Base-by-base conservation (phyloP, 23 red algal genomes). In the Cyanidium caldarium region DNA sequence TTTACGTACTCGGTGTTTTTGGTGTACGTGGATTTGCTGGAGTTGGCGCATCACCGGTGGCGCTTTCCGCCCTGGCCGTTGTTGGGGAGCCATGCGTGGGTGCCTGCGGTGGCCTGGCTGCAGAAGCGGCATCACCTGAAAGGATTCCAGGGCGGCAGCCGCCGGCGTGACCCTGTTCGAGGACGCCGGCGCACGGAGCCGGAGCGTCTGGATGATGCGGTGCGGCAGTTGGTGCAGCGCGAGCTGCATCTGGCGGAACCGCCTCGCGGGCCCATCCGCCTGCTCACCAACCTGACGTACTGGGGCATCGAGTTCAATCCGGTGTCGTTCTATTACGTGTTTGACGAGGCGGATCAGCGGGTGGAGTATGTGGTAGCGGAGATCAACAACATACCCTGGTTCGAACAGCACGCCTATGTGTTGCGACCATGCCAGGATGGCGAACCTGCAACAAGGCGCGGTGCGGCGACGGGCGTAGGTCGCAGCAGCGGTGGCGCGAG, bases 301-400 rank as follows among this genome's bases (percentile, higher is more conserved):
- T 40, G 80, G 12, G 92, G 92, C 28, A 58, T 88, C 35, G 76
- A 69, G 69, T 98, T 98, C 75, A 98, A 98, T 44, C 92, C 92
- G 1, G 81, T 98, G 28, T 78, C 69, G 2, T 88, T 98, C 57
- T 98, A 82, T 29, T 98, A 98, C 68, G 77, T 98, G 30, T 81
- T 86, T 67, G 73, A 84, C 42, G 86, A 83, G 57, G 56, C 46
- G 17, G 66, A 68, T 21, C 1, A 67, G 15, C 33, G 42, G 2
- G 76, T 98, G 14, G 73, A 85, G 28, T 68, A 45, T 10, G n/a
- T 98, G 21, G 84, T 98, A 37, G 82, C 81, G 3, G 84, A 89
- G 67, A 81, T 98, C 2, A 72, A 74, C 57, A 98, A 98, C 43
- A 88, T 98, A 68, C 92, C 92, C 28, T 98, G 92, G 92, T 82